phyloP scores from a whole-genome alignment of 1,284 basidiomycete genomes.

The Bothia castanella region DNA sequence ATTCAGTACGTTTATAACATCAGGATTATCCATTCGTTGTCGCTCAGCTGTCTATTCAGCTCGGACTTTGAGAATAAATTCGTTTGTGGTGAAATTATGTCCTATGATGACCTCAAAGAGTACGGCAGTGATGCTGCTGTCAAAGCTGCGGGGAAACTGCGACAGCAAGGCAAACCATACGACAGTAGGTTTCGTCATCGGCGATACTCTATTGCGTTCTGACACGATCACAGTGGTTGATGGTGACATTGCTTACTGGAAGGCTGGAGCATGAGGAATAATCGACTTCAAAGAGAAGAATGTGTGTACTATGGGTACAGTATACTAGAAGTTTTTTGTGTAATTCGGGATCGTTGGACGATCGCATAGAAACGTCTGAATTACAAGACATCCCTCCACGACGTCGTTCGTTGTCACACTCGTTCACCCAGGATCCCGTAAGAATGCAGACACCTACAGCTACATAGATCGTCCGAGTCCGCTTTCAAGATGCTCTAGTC shows the following conservation, averaged over 20 bases:
- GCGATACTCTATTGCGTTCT: constrained; percentile 4
- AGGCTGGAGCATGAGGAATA: constrained; percentile 51
- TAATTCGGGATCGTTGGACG: constrained; percentile 10
- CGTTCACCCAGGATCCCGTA: neutral
- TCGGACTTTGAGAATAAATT: constrained; percentile 98
- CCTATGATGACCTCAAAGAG: constrained; percentile 88
- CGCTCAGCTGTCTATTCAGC: constrained; percentile 36
- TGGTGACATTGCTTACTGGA: constrained; percentile 85
- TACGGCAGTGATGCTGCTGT: constrained; percentile 87
- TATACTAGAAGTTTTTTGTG: constrained; percentile 19
- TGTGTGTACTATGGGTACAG: constrained; percentile 11
- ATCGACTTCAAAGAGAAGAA: neutral
- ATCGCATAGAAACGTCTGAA: neutral
- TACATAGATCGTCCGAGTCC: neutral
- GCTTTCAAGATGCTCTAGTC: too few species aligned
- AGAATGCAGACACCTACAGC: neutral
- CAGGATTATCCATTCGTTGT: constrained; percentile 11
- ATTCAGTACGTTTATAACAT: constrained; percentile 74
- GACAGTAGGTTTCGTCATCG: constrained; percentile 58
- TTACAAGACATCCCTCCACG: neutral
- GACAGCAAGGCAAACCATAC: constrained; percentile 97
- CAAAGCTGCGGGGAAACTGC: constrained; percentile 93
- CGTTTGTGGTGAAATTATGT: constrained; percentile 99
- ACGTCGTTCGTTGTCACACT: neutral
- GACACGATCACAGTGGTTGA: constrained; percentile 57